These are phyloP conservation scores for Triangularia verruculosa DNA, from an alignment of 2,329 filamentous ascomycete genomes.

Conservation along the genomic window DNA sequence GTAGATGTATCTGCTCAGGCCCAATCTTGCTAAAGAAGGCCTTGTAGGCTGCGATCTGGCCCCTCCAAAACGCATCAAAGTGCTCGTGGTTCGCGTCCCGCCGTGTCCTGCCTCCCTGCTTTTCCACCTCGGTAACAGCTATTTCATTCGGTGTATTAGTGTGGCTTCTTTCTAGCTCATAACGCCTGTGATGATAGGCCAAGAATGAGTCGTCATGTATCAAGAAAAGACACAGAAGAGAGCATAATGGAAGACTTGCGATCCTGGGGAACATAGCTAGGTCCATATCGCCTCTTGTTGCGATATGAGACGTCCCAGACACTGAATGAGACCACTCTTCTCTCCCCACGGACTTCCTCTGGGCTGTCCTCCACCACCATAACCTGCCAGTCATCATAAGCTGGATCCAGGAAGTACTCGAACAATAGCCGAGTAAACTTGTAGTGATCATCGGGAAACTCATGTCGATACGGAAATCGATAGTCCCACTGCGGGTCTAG, in stretches of 20 bases:
- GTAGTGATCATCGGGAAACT: conserved; percentile 27
- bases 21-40: conserved; percentile 20
- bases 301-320: conserved; percentile 26
- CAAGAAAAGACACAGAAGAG: neutral
- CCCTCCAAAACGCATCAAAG: conserved; percentile 23
- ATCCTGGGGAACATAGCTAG: conserved; percentile 23
- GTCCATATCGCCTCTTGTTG: conserved; percentile 25
- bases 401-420: conserved; percentile 25
- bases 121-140: conserved; percentile 25
- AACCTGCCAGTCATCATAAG: conserved; percentile 27
- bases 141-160: conserved; percentile 9
- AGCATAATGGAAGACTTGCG: conserved; percentile 21
- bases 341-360: conserved; percentile 6
- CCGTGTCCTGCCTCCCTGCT: conserved; percentile 22
- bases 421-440: conserved; percentile 27
- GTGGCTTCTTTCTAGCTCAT: too few relatives aligned
- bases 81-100: conserved; percentile 27
- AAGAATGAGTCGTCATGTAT: neutral
- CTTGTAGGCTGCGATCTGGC: conserved; percentile 25
- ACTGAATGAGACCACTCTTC: conserved; percentile 22
- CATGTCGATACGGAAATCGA: conserved; percentile 24
- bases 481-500: conserved; percentile 29
- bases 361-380: conserved; percentile 27
- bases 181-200: too few relatives aligned
- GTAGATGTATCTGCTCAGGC: conserved; percentile 26